Conservation (phyloP, 148 eudicot genomes). For the Heliamphora exappendiculata region DNA sequence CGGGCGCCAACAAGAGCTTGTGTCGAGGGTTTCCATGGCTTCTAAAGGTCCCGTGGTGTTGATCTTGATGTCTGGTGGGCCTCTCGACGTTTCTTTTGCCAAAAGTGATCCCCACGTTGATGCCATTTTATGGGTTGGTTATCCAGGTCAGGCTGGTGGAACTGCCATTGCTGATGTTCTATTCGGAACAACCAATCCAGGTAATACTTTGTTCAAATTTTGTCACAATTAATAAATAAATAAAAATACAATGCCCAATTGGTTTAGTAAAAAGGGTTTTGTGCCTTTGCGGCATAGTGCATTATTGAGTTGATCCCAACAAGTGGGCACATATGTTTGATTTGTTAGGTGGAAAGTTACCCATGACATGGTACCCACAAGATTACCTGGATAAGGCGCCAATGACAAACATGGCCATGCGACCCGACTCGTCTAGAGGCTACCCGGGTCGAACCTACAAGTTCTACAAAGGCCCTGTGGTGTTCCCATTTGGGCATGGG, state of each 20-base stretch:
- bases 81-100: constrained; percentile 66
- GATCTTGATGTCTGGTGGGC: constrained; percentile 82
- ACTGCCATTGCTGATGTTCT: constrained; percentile 33
- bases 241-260: too few relatives aligned
- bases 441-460: constrained; percentile 47
- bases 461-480: constrained; percentile 37
- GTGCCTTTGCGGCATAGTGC: too few relatives aligned
- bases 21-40: constrained; percentile 48
- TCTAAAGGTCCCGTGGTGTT: constrained; percentile 64
- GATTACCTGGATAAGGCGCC: constrained; percentile 44
- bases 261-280: too few relatives aligned
- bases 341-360: constrained; percentile 54
- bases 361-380: constrained; percentile 76
- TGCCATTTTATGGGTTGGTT: constrained; percentile 41
- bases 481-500: constrained; percentile 47
- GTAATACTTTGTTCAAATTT: too few relatives aligned
- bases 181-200: constrained; percentile 40
- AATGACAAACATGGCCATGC: constrained; percentile 50
- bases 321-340: neutral
- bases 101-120: constrained; percentile 32
- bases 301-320: too few relatives aligned
- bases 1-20: constrained; percentile 57
- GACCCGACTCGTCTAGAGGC: constrained; percentile 34
- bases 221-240: too few relatives aligned
- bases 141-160: constrained; percentile 47